Percentiles rank a stretch among this genome's conserved stretches.
These are phyloP conservation scores for Ballota nigra DNA, from an alignment of 257 asterid species.

Conservation along the genomic window DNA sequence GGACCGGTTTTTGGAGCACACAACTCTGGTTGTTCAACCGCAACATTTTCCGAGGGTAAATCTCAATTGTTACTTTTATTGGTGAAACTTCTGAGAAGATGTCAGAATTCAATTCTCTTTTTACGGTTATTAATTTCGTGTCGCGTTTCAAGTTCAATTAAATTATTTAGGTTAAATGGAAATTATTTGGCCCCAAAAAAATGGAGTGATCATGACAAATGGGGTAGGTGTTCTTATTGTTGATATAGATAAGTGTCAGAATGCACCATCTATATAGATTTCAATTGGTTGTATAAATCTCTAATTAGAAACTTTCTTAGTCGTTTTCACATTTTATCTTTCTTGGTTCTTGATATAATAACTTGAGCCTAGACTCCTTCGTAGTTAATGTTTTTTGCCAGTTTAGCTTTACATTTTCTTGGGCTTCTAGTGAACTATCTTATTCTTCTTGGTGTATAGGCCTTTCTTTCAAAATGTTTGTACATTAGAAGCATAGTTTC, in stretches of 20 bases:
- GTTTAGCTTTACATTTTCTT: not conserved
- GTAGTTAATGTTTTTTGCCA: not conserved
- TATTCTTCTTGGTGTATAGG: not conserved
- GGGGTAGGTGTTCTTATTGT: not conserved
- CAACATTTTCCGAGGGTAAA: conserved; percentile 70
- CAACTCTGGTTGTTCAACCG: conserved; percentile 74
- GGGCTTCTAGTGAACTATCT: not conserved
- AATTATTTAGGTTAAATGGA: not conserved
- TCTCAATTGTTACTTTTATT: not conserved
- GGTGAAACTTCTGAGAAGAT: not conserved
- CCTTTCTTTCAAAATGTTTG: not conserved
- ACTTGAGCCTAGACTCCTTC: not conserved
- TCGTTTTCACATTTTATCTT: not conserved
- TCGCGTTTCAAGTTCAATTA: not conserved
- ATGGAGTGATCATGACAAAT: not conserved
- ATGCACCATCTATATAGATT: not conserved
- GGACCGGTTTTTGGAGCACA: conserved; percentile 83
- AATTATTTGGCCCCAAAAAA: not conserved
- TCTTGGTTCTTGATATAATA: not conserved
- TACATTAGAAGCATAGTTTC: not conserved
- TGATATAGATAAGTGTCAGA: not conserved
- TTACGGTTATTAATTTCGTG: not conserved
- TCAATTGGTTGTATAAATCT: not conserved
- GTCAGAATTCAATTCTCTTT: not conserved
- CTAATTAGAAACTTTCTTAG: not conserved